Conservation (phyloP, 2,329 filamentous ascomycete species). For the Sporothrix pseudoabietina region DNA sequence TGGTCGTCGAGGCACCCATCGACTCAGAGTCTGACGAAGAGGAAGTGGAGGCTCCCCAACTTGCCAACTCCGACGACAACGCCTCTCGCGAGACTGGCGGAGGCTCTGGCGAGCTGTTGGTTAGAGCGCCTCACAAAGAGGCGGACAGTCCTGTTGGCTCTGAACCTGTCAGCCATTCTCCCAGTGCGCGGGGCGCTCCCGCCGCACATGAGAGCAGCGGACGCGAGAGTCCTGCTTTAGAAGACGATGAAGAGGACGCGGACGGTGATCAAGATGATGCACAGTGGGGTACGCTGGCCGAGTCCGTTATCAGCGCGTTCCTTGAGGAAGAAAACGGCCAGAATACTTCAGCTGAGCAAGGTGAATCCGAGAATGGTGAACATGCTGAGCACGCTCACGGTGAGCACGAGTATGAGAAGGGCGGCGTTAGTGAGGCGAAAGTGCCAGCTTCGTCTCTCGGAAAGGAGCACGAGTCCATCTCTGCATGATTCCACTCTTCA, state of each 20-base stretch:
- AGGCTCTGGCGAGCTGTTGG: neutral
- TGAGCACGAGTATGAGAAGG: neutral
- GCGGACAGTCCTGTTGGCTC: neutral
- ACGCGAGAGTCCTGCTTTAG: neutral
- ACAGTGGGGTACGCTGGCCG: constrained; percentile 30
- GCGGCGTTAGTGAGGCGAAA: neutral
- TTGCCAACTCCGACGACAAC: neutral
- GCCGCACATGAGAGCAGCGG: neutral
- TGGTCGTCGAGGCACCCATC: constrained; percentile 33
- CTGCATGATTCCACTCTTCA: neutral
- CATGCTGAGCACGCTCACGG: neutral
- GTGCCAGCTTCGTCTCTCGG: neutral
- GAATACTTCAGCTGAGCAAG: neutral
- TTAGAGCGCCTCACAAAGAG: neutral
- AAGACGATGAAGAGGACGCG: neutral
- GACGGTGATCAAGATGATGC: neutral
- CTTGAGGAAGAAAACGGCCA: constrained; percentile 7
- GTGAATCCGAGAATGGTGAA: neutral
- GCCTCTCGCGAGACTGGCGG: neutral
- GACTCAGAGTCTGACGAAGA: constrained; percentile 30
- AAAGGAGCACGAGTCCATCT: neutral
- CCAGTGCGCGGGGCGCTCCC: neutral
- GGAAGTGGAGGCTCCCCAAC: neutral
- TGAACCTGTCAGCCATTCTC: neutral
- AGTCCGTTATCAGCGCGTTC: constrained; percentile 29